phyloP scores from a whole-genome alignment of 495 filamentous ascomycete genomes.

The Penicillium cataractarum region DNA sequence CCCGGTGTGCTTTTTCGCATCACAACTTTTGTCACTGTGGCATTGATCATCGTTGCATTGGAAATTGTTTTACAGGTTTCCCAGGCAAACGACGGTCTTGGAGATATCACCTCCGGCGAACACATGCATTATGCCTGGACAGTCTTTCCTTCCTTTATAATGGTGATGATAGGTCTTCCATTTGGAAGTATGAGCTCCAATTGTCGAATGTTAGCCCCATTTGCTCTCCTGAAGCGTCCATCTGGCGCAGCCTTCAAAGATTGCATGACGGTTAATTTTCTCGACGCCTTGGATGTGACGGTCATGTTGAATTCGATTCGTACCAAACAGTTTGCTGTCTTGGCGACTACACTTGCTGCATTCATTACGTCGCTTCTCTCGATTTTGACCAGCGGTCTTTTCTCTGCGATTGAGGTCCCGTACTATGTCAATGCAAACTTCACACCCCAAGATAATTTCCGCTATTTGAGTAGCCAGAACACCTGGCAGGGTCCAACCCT shows the following conservation, averaged over 20 bases:
- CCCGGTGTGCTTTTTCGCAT: constrained; percentile 8
- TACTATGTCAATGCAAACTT: not conserved
- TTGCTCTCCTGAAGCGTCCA: constrained; percentile 1
- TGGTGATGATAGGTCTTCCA: constrained; percentile 10
- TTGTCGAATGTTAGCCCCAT: constrained; percentile 16
- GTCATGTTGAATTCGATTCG: constrained; percentile 7
- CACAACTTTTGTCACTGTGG: not conserved
- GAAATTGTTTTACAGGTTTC: constrained; percentile 16
- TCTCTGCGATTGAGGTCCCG: constrained; percentile 11
- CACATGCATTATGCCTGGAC: constrained; percentile 18
- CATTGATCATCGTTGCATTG: constrained; percentile 5
- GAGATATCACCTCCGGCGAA: not conserved
- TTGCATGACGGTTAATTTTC: constrained; percentile 10
- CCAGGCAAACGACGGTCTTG: constrained; percentile 11
- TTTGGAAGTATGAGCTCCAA: constrained; percentile 16
- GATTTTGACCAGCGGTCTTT: constrained; percentile 18
- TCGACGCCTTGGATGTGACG: constrained; percentile 3
- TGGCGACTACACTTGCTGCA: constrained; percentile 12
- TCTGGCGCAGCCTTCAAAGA: constrained; percentile 3
- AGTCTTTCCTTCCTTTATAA: constrained; percentile 15
- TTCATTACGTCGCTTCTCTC: constrained; percentile 12
- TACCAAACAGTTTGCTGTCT: constrained; percentile 16
- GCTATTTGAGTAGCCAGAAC: not conserved
- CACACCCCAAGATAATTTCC: constrained; percentile 5
- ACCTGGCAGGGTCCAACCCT: too few species aligned